Base-by-base conservation (phyloP, 805 yeast genomes). In the Pichia heedii region DNA sequence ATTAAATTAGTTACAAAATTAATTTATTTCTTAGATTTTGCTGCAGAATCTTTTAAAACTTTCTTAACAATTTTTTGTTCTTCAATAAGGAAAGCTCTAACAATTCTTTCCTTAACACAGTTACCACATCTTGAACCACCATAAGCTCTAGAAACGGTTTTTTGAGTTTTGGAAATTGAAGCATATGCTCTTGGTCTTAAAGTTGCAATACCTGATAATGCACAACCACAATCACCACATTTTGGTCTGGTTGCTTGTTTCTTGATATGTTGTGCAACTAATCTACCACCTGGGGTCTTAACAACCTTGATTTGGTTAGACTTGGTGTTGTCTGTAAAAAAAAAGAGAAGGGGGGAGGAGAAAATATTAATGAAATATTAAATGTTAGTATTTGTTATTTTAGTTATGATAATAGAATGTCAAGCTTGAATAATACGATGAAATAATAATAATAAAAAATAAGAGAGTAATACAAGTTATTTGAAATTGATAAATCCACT, bases 51-150 rank as follows among this genome's bases (percentile, higher is more conserved):
- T 84, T 90, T 90, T 68, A 93, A 83, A 65, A 93, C 96, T 77
- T 94, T 88, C 89, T 93, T 94, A 70, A 93, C 99, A 60, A 93
- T 89, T 87, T 93, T 94, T 79, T 93, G 97, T 79, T 93, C 99
- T 80, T 94, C 98, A 61, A 93, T 86, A 73, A 93, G 84, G 88
- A 93, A 93, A 68, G 98, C 97, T 79, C 98, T 90, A 71, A 90
- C 90, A 65, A 93, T 82, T 83, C 97, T 87, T 77, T 90, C 96
- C 84, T 90, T 90, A 70, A 90, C 97, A 79, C 96, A 87, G 86
- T 79, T 87, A 72, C 90, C 96, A 79, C 93, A 87, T 79, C 84
- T 84, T 68, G 86, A 81, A 73, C 99, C 99, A 80, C 99, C 98
- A 90, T 93, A 93, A 64, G 96, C 89, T 82, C 99, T 93, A 69